Evolutionary conservation across 164 flowering plant species (phyloP), one percentile per base, ranked within the genome.

Genomic region (Santalum album): DNA sequence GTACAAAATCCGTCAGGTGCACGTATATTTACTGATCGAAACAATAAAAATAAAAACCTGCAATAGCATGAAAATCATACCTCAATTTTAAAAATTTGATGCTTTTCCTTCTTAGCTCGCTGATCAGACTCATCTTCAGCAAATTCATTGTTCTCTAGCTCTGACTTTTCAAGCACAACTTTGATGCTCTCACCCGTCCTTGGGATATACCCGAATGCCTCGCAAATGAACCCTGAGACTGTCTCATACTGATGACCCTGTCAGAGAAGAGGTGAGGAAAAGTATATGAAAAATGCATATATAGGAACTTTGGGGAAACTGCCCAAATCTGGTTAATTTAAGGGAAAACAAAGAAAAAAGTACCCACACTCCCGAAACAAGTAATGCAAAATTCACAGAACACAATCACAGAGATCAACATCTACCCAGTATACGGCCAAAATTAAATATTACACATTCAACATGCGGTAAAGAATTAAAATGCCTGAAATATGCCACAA

Each of bases 171-270:
- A 49, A 90, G 89, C n/a, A 78, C 75, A 53, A 94, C 82, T 67
- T 84, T 80, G 29, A 90, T 80, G 65, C 71, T 80, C 70, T 94
- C 99, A 29, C 97, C 99, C 12, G 96, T 82, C 64, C 84, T 81
- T 10, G 99, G 99, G 65, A 94, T 94, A 64, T 87, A 94, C 50
- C 99, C 99, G 80, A 94, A 94, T 47, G 82, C 81, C 65, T 90
- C 96, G 57, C 96, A 94, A 23, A 90, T 64, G 70, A 87, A 94
- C 35, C 99, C 99, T 23, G 97, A 94, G 34, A 94, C 97, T 17
- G 97, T 94, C 70, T 94, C 99, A 62, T 87, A 94, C 35, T 94
- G 96, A 78, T 82, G 86, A 58, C 74, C 99, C 99, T 94, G 76
- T 58, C 61, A 54, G 18, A 56, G 55, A 48, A 18, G 15, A 56